Evolutionary conservation across 805 yeast species (phyloP).

Genomic region (Sungouiozyma ichnusensis): DNA sequence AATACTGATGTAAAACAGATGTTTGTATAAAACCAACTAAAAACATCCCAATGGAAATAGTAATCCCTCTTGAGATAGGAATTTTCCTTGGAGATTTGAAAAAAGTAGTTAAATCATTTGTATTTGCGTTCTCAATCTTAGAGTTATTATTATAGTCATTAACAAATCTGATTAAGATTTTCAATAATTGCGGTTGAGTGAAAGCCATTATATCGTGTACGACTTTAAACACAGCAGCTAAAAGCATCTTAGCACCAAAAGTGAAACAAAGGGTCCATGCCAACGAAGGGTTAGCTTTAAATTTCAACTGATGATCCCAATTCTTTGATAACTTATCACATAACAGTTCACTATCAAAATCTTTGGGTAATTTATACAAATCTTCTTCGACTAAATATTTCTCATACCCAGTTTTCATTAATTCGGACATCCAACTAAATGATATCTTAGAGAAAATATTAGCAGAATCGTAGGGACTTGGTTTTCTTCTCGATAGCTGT

Average conservation of each 20-base stretch:
- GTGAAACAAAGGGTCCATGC: constrained; percentile 52
- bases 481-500: constrained; percentile 21
- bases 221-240: constrained; percentile 65
- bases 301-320: constrained; percentile 54
- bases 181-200: constrained; percentile 76
- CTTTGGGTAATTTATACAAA: constrained; percentile 67
- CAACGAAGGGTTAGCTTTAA: constrained; percentile 38
- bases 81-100: constrained; percentile 21
- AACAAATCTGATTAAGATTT: constrained; percentile 52
- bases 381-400: constrained; percentile 47
- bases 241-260: constrained; percentile 59
- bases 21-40: constrained; percentile 69
- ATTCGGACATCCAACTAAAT: constrained; percentile 82
- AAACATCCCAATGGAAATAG: constrained; percentile 71
- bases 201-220: constrained; percentile 73
- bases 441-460: constrained; percentile 68
- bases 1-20: constrained; percentile 66
- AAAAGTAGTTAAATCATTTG: neutral
- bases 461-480: constrained; percentile 33
- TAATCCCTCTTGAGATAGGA: constrained; percentile 64
- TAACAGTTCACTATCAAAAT: constrained; percentile 46
- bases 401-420: constrained; percentile 69
- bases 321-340: constrained; percentile 39
- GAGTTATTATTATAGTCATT: constrained; percentile 32
- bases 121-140: constrained; percentile 10